Evolutionary conservation across 495 filamentous ascomycete species (phyloP), one percentile per base, ranked within the genome.

Genomic region (Filosporella fistucella): DNA sequence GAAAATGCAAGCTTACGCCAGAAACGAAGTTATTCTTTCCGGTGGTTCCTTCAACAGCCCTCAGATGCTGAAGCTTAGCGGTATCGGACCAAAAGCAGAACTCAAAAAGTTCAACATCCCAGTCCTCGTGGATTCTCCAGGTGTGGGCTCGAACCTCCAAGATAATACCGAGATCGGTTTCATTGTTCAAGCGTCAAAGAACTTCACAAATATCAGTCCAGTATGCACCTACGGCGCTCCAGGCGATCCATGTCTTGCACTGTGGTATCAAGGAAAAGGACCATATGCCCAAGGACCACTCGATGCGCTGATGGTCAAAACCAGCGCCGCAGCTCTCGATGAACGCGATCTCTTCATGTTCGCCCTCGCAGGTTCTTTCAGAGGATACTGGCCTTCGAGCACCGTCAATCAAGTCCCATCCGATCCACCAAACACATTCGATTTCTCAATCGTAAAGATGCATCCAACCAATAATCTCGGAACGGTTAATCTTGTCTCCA

Each of bases 101-200:
- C 69, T 87, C 0, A 13, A 60, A 4, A 52, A 49, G 11, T 67
- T 73, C 41, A 58, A 58, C n/a, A 83, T 86, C 47, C 57, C 67
- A 7, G 65, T 81, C 0, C 45, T 85, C 1, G 51, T 60, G 23
- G 72, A 83, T 51, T 66, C 78, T 0, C 79, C 80, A 0, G 78
- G 74, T 6, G 81, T 86, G 0, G 83, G 82, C 25, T 64, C 66
- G 13, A 86, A 86, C 59, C 63, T 86, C 0, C 80, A 84, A 40
- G 36, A 40, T 20, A 18, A 23, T 20, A 7, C 14, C 20, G 36
- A 40, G 13, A 17, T 23, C 23, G 14, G 16, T 21, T 14, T n/a
- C 12, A 40, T 40, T 21, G 14, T 20, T 5, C 3, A 8, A 4
- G 14, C 20, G 13, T 13, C 5, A 6, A 6, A 3, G 5, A 5